Percentiles rank a stretch among this genome's conserved stretches.
Evolutionary conservation across 225 moss, liverwort and hornwort species (phyloP).

Genomic region (Physcomitrium patens): DNA sequence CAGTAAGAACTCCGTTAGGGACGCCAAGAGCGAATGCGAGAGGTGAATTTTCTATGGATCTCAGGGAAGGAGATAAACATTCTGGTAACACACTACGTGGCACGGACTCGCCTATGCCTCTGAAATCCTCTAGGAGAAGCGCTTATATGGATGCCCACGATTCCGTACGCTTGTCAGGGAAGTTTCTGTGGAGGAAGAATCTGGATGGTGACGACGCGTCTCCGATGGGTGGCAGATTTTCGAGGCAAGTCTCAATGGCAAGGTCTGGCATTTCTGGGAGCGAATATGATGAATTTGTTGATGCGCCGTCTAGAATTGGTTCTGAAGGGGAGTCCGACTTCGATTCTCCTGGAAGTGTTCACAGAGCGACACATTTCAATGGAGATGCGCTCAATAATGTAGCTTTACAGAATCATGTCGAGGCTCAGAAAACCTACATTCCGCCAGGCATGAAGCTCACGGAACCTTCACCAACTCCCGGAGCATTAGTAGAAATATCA

Average conservation of each 20-base stretch:
- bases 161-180: constrained; percentile 35
- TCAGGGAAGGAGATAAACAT: constrained; percentile 29
- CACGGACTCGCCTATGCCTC: constrained; percentile 21
- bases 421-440: constrained; percentile 33
- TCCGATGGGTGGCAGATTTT: constrained; percentile 31
- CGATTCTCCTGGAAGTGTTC: constrained; percentile 37
- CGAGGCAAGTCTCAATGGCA: constrained; percentile 47
- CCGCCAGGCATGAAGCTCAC: constrained; percentile 30
- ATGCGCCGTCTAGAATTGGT: constrained; percentile 49
- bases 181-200: constrained; percentile 31
- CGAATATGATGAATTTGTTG: constrained; percentile 50
- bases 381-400: constrained; percentile 46
- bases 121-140: constrained; percentile 33
- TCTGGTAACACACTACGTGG: constrained; percentile 11
- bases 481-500: constrained; percentile 3
- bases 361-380: constrained; percentile 24
- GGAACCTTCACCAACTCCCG: constrained; percentile 25
- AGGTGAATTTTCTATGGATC: constrained; percentile 27
- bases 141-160: constrained; percentile 35
- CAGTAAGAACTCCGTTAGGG: constrained; percentile 30
- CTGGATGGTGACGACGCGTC: constrained; percentile 33
- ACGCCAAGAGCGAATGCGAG: constrained; percentile 32
- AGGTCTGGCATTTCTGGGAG: constrained; percentile 39
- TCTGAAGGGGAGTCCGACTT: constrained; percentile 56
- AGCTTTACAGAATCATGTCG: constrained; percentile 43